These are phyloP conservation scores for Turnera subulata DNA, from an alignment of 345 rosid genomes.

Conservation along the genomic window DNA sequence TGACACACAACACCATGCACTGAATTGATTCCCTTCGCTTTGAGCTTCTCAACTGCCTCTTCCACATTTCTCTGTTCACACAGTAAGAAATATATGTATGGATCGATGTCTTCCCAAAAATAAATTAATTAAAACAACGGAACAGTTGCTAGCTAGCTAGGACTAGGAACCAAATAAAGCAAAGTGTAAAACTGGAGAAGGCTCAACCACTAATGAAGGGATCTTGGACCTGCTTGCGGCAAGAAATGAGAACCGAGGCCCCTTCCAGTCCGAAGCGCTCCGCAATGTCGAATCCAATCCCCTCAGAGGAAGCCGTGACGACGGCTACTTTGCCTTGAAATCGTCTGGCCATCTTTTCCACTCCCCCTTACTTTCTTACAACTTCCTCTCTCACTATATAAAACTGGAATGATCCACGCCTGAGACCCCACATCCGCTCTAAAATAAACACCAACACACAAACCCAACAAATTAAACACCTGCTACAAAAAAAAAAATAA, in stretches of 20 bases:
- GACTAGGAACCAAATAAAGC: too few species aligned
- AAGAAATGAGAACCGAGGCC: slow-evolving; percentile 65
- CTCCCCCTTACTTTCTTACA: too few species aligned
- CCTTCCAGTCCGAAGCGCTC: slow-evolving; percentile 82
- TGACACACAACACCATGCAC: slow-evolving; percentile 82
- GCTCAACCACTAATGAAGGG: neutral
- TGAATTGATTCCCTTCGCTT: slow-evolving; percentile 51
- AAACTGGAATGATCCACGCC: too few species aligned
- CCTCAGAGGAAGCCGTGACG: slow-evolving; percentile 93
- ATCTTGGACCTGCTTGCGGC: slow-evolving; percentile 80
- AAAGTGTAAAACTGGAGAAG: neutral
- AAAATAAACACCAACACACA: too few species aligned
- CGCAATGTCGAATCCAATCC: slow-evolving; percentile 76
- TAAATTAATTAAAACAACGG: neutral
- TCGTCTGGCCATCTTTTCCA: too few species aligned
- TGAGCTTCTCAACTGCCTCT: slow-evolving; percentile 69
- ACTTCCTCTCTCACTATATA: too few species aligned
- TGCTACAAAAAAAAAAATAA: too few species aligned
- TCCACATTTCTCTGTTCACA: slow-evolving; percentile 89
- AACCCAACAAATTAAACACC: too few species aligned
- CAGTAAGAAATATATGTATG: slow-evolving; percentile 11
- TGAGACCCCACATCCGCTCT: too few species aligned
- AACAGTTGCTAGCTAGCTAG: neutral
- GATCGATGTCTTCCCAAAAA: neutral
- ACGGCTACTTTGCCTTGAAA: slow-evolving; percentile 80